Evolutionary conservation across 306 rosid genomes (phyloP).

Genomic region (Cucumis melo): DNA sequence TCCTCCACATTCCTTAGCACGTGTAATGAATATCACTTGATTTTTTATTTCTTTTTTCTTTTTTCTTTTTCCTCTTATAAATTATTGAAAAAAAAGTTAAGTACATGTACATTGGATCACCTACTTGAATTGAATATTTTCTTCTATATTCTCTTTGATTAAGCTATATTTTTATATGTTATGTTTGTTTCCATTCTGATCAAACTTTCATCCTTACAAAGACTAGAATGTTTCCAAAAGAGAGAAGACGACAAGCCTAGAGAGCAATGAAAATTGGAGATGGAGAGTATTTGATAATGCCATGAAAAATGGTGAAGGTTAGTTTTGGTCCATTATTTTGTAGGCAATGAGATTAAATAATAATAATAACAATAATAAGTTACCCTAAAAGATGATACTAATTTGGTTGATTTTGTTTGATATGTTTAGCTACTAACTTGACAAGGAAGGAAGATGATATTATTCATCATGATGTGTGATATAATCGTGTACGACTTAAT

Average conservation of each 20-base stretch:
- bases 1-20: conserved; percentile 1
- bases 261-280: background rate
- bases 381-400: background rate
- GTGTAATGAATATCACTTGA: conserved; percentile 5
- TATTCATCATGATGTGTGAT: background rate
- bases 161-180: too few species aligned
- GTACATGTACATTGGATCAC: background rate
- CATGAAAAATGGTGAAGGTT: background rate
- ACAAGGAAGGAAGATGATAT: background rate
- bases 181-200: too few species aligned
- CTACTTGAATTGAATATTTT: background rate
- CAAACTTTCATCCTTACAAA: too few species aligned
- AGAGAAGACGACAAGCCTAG: background rate
- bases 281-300: background rate
- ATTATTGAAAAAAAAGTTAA: background rate
- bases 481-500: background rate
- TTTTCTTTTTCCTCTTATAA: background rate
- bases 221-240: too few species aligned
- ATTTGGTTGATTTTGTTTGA: background rate
- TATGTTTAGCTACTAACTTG: background rate
- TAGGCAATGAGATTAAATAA: background rate
- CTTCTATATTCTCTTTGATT: background rate
- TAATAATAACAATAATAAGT: too few species aligned
- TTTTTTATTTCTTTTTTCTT: background rate
- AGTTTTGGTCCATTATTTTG: background rate